These are phyloP conservation scores for Pleurotus eryngii DNA, from an alignment of 768 basidiomycete genomes.

Conservation along the genomic window DNA sequence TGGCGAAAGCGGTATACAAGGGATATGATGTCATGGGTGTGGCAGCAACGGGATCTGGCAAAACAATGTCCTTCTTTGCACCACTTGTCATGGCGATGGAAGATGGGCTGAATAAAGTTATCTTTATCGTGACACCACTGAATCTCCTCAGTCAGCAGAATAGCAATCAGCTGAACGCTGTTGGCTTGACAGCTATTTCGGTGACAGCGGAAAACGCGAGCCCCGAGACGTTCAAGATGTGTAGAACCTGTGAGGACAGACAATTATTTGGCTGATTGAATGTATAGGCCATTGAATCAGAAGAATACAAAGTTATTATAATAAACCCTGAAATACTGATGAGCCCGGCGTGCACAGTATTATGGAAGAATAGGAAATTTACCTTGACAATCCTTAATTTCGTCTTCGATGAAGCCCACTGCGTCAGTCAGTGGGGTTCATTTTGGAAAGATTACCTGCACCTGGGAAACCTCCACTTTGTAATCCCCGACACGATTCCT, in stretches of 20 bases:
- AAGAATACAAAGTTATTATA: conserved; percentile 20
- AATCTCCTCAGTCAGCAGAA: conserved; percentile 29
- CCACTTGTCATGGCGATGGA: conserved; percentile 15
- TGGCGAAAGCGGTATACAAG: conserved; percentile 8
- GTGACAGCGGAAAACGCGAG: conserved; percentile 15
- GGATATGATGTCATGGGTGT: conserved; percentile 16
- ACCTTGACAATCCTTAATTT: conserved; percentile 20
- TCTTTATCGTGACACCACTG: conserved; percentile 24
- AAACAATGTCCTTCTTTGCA: conserved; percentile 20
- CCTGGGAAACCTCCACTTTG: conserved; percentile 19
- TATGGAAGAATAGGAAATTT: conserved; percentile 20
- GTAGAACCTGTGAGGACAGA: background rate
- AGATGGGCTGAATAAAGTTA: conserved; percentile 15
- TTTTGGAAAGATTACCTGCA: conserved; percentile 32
- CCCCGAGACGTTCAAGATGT: conserved; percentile 15
- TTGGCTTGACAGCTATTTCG: conserved; percentile 15
- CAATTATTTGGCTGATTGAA: background rate
- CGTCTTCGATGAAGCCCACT: conserved; percentile 39
- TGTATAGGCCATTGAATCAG: conserved; percentile 21
- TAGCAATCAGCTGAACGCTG: conserved; percentile 9
- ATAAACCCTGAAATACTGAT: conserved; percentile 26
- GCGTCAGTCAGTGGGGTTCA: conserved; percentile 31
- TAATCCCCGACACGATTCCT: conserved; percentile 24
- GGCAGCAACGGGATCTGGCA: conserved; percentile 19
- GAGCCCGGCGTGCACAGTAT: conserved; percentile 15